Evolutionary conservation across 768 basidiomycete genomes (phyloP).

Genomic region (Phylloporus sp.): DNA sequence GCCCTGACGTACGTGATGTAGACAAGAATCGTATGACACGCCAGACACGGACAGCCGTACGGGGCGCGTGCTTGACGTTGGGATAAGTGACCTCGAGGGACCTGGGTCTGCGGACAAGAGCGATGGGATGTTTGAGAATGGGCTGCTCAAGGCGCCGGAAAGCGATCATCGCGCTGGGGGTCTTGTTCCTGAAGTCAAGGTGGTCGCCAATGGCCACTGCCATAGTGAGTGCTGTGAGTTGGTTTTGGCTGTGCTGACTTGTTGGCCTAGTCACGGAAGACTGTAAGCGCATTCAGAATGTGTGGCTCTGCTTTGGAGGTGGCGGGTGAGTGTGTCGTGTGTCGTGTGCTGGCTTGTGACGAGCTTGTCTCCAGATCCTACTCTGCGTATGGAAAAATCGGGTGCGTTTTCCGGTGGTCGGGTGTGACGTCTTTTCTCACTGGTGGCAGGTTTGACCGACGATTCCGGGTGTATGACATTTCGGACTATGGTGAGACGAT

Average conservation of each 20-base stretch:
- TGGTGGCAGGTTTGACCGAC: constrained; percentile 68
- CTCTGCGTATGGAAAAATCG: constrained; percentile 74
- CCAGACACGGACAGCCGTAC: constrained; percentile 62
- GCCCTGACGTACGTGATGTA: constrained; percentile 23
- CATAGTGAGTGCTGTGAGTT: constrained; percentile 58
- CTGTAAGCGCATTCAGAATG: constrained; percentile 75
- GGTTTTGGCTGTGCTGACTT: constrained; percentile 14
- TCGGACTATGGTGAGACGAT: constrained; percentile 91
- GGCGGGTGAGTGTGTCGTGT: constrained; percentile 54
- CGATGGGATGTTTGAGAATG: constrained; percentile 83
- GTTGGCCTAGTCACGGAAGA: constrained; percentile 69
- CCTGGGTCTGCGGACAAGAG: constrained; percentile 63
- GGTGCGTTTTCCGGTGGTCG: constrained; percentile 38
- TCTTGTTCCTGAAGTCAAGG: constrained; percentile 69
- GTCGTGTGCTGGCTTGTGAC: neutral
- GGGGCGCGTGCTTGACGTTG: constrained; percentile 63
- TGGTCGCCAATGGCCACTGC: constrained; percentile 85
- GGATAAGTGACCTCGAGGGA: constrained; percentile 53
- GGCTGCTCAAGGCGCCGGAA: constrained; percentile 65
- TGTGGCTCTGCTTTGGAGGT: constrained; percentile 91
- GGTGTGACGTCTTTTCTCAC: neutral
- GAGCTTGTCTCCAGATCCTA: constrained; percentile 50
- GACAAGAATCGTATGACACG: constrained; percentile 69
- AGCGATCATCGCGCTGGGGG: constrained; percentile 52
- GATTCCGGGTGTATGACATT: constrained; percentile 85